These are phyloP conservation scores for Setaria italica DNA, from an alignment of 202 grass and related monocot genomes.

Conservation along the genomic window DNA sequence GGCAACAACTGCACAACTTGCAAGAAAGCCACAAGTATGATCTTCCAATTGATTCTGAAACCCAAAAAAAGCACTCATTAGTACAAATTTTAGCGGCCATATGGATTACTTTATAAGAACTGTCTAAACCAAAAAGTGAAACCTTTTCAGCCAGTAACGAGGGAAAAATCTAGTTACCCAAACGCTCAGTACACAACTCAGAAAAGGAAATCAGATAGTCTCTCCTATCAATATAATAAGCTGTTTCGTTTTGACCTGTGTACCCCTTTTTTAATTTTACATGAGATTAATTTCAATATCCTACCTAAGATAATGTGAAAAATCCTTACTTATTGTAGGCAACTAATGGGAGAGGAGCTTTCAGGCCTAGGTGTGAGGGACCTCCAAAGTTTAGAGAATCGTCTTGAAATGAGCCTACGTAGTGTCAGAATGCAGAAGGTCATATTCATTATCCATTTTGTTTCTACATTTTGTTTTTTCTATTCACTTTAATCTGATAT, in stretches of 20 bases:
- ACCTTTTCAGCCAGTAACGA: background rate
- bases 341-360: constrained; percentile 77
- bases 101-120: constrained; percentile 15
- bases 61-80: constrained; percentile 30
- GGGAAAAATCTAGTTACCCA: background rate
- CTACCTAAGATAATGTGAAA: constrained; percentile 3
- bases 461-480: constrained; percentile 27
- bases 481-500: constrained; percentile 37
- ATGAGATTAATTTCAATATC: background rate
- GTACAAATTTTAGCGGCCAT: background rate
- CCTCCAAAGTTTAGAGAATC: constrained; percentile 79
- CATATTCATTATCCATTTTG: constrained; percentile 21
- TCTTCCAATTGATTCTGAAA: constrained; percentile 62
- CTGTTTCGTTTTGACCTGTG: background rate
- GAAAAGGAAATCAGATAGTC: background rate
- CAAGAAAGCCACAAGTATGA: constrained; percentile 95
- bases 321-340: constrained; percentile 51
- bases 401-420: constrained; percentile 65
- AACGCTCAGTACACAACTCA: background rate
- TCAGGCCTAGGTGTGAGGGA: constrained; percentile 65
- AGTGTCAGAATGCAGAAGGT: constrained; percentile 77
- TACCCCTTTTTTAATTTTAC: background rate
- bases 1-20: constrained; percentile 95
- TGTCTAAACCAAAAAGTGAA: constrained; percentile 1
- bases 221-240: constrained; percentile 24